Evolutionary conservation across 176 grass and related monocot species (phyloP).

Genomic region (Neostapfia colusana): DNA sequence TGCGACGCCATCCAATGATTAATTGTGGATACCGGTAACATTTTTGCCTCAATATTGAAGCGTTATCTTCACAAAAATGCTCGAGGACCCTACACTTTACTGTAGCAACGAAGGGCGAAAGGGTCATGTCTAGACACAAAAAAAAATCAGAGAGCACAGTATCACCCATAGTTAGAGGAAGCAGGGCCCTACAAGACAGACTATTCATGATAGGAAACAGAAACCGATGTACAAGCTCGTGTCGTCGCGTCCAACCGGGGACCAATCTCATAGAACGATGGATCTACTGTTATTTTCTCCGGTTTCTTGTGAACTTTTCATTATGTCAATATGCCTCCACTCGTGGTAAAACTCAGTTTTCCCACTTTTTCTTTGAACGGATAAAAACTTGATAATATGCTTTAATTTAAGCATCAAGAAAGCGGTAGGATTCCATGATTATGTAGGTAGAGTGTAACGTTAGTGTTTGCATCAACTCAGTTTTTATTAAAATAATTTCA

Average conservation of each 20-base stretch:
- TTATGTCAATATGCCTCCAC: too few species aligned
- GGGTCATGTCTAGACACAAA: background rate
- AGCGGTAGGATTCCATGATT: background rate
- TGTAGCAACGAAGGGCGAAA: background rate
- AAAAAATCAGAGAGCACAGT: background rate
- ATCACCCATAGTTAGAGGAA: background rate
- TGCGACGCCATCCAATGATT: background rate
- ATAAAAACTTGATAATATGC: too few species aligned
- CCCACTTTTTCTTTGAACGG: too few species aligned
- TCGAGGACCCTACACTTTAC: background rate
- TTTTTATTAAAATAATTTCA: too few species aligned
- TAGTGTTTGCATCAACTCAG: too few species aligned
- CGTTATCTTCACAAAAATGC: too few species aligned
- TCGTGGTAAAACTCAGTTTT: too few species aligned
- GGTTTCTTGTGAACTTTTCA: background rate
- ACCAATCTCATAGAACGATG: background rate
- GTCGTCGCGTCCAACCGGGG: background rate
- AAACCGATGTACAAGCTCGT: background rate
- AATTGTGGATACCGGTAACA: background rate
- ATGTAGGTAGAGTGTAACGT: background rate
- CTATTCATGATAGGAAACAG: background rate
- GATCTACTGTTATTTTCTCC: background rate
- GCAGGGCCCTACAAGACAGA: background rate
- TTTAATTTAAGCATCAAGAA: background rate
- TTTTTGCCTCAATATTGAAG: background rate